Base-by-base conservation (phyloP, 176 grass and related monocot genomes). In the Stipa capillata region DNA sequence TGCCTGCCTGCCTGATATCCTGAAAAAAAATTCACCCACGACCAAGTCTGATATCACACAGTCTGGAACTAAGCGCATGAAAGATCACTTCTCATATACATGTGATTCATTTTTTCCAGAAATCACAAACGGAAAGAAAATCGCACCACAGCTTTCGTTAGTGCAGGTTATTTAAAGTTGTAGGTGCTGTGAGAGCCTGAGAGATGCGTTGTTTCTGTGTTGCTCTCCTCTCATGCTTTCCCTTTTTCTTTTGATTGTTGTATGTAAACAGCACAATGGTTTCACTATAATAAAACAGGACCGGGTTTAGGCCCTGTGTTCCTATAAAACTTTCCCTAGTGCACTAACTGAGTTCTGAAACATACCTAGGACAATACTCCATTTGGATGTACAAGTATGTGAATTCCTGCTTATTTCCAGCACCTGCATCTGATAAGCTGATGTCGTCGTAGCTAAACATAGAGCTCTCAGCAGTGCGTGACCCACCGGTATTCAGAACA, bases 361-460 rank as follows among this genome's bases (percentile, higher is more conserved):
- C 72, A 0, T 47, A 98, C 92, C 92, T 88, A 56, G 91, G 95
- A 54, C 95, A 97, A 86, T 94, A 97, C 65, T 98, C 95, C 95
- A 98, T 98, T 92, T 98, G 95, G 67, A 98, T 98, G 65, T 98
- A 98, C 85, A 98, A 79, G 83, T 94, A 94, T 48, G 92, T 98
- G 33, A 67, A 92, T 94, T 94, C 90, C 82, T 87, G 79, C 83
- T 77, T 92, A 82, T 88, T 82, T 61, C 73, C 87, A 87, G 60
- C 90, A 86, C 82, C 75, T 50, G 65, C 82, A 89, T 94, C 85
- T 40, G 85, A 87, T 70, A 80, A 84, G 65, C 66, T 98, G 76
- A 88, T 76, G 65, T 89, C 91, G 0, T 85, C 68, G 21, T 84
- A 88, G 72, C 92, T 94, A 37, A 69, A 79, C 36, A 79, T 85